Percentiles rank a stretch among this genome's conserved stretches.
phyloP scores from a whole-genome alignment of 176 grass and related monocot genomes.

The Ensete ventricosum region DNA sequence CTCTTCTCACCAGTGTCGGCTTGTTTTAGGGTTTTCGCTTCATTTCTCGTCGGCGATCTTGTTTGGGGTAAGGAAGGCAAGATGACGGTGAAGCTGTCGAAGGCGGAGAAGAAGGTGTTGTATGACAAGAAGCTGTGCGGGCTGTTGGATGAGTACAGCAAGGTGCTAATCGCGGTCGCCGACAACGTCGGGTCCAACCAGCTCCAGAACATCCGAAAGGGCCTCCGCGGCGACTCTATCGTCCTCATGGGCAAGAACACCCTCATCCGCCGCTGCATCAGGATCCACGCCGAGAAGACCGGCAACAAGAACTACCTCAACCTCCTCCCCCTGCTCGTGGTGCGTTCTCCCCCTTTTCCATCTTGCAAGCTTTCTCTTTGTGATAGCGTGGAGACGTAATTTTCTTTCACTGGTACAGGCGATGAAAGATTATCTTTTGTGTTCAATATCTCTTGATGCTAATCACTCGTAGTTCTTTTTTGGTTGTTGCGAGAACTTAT shows the following conservation, averaged over 20 bases:
- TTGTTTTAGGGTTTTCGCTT: too few species aligned
- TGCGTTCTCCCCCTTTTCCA: background rate
- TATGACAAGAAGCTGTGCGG: conserved; percentile 13
- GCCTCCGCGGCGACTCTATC: conserved; percentile 8
- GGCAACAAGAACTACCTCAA: conserved; percentile 18
- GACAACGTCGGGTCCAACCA: conserved; percentile 12
- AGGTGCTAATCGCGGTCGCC: conserved; percentile 4
- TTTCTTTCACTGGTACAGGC: too few species aligned
- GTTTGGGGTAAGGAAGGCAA: background rate
- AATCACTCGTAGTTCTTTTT: too few species aligned
- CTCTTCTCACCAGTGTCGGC: too few species aligned
- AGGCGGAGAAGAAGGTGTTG: conserved; percentile 11
- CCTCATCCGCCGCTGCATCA: conserved; percentile 14
- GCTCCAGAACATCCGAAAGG: conserved; percentile 12
- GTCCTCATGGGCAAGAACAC: conserved; percentile 15
- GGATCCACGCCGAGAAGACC: conserved; percentile 6
- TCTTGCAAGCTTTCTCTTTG: background rate
- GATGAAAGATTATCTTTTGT: too few species aligned
- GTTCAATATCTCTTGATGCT: too few species aligned
- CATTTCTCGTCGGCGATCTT: too few species aligned
- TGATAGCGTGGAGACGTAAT: too few species aligned
- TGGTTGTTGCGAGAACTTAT: too few species aligned
- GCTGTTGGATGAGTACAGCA: conserved; percentile 9
- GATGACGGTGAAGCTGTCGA: conserved; percentile 1
- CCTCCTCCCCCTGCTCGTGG: conserved; percentile 1